Conservation (phyloP, 495 filamentous ascomycete genomes). For the Penicillium canariense region DNA sequence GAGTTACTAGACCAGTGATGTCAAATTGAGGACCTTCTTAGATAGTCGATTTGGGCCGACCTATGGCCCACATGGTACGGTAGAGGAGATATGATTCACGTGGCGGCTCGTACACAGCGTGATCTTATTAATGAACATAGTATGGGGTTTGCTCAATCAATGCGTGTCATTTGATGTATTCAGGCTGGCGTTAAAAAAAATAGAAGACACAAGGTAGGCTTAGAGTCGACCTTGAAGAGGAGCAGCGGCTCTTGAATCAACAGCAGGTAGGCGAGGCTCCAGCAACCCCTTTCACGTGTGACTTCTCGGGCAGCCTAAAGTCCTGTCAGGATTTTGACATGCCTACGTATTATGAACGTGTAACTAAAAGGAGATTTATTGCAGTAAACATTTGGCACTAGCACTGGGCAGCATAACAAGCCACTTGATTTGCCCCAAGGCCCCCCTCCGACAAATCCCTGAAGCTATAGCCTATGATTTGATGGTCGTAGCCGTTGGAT, state of each 20-base stretch:
- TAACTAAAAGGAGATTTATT: too few species aligned
- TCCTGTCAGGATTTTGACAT: constrained; percentile 26
- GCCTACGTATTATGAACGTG: too few species aligned
- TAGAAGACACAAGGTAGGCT: neutral
- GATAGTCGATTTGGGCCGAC: too few species aligned
- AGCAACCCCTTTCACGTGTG: constrained; percentile 13
- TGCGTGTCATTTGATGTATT: neutral
- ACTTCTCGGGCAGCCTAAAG: constrained; percentile 24
- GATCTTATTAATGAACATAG: too few species aligned
- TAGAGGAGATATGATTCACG: too few species aligned
- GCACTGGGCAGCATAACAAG: too few species aligned
- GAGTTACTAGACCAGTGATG: neutral
- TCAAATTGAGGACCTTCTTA: constrained; percentile 2
- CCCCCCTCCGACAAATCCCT: neutral
- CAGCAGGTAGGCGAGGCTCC: constrained; percentile 20
- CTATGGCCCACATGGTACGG: too few species aligned
- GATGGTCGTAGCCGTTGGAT: neutral
- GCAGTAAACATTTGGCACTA: too few species aligned
- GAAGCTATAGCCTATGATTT: neutral
- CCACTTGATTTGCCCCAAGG: neutral
- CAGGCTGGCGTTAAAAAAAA: neutral
- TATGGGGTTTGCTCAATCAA: too few species aligned
- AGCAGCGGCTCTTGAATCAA: constrained; percentile 13
- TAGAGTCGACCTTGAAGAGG: constrained; percentile 14
- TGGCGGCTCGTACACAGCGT: too few species aligned